phyloP scores from a whole-genome alignment of 257 asterid genomes.

The Solanum bulbocastanum region DNA sequence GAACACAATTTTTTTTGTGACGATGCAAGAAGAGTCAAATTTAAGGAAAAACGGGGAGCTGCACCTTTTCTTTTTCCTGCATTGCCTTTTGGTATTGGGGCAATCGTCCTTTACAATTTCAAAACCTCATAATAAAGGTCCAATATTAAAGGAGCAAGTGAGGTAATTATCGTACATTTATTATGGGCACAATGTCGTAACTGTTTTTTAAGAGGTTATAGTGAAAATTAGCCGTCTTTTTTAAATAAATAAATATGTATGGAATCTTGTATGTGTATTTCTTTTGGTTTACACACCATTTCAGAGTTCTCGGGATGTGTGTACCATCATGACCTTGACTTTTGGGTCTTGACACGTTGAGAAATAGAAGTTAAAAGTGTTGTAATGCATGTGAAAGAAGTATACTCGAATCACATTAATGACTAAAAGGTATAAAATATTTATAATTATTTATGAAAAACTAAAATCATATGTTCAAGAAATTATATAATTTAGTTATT shows the following conservation, averaged over 20 bases:
- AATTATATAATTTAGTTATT: too few relatives aligned
- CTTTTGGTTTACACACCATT: too few relatives aligned
- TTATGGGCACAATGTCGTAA: neutral
- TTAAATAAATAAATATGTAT: too few relatives aligned
- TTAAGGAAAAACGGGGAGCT: neutral
- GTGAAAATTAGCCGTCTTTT: neutral
- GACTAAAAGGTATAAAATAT: neutral
- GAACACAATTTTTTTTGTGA: neutral
- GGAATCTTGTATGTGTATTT: neutral
- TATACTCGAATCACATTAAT: neutral
- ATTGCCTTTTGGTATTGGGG: neutral
- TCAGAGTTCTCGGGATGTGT: too few relatives aligned
- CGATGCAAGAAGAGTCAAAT: neutral
- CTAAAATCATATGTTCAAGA: neutral
- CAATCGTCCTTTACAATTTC: neutral
- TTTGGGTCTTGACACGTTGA: neutral
- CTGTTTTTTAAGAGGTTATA: neutral
- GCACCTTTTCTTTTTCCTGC: neutral
- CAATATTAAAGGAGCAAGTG: neutral
- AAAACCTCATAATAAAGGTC: neutral
- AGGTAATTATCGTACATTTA: neutral
- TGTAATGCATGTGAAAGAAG: neutral
- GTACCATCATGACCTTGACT: neutral
- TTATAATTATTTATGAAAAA: neutral
- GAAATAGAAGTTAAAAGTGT: neutral